These are phyloP conservation scores for Pseudotsuga menziesii DNA, from an alignment of 75 land plant species.

Conservation along the genomic window DNA sequence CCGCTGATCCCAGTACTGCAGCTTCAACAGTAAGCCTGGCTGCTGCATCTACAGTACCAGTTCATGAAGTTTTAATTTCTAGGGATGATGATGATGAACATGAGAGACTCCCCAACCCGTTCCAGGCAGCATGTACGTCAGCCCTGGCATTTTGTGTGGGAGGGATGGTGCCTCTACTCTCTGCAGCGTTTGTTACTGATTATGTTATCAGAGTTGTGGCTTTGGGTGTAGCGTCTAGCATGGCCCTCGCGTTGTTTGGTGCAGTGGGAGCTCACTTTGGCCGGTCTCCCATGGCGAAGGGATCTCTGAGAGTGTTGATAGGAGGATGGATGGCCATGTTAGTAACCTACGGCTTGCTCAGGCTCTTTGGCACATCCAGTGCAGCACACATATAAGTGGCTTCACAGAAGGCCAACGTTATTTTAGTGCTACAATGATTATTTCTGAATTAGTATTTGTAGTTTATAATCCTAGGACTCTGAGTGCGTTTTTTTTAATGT, in stretches of 20 bases:
- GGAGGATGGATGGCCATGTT: slow-evolving; percentile 85
- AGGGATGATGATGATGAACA: neutral
- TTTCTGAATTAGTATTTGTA: no score
- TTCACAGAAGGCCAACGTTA: no score
- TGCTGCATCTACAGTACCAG: neutral
- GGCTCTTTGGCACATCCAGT: slow-evolving; percentile 14
- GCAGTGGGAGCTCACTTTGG: slow-evolving; percentile 40
- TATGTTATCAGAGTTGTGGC: slow-evolving; percentile 15
- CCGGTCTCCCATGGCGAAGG: slow-evolving; percentile 23
- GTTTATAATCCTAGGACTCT: no score
- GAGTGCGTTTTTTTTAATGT: no score
- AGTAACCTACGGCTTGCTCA: slow-evolving; percentile 66
- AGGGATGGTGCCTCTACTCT: slow-evolving; percentile 37
- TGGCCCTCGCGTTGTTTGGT: slow-evolving; percentile 37
- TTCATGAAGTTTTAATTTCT: no score
- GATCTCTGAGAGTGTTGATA: slow-evolving; percentile 31
- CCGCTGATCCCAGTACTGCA: neutral
- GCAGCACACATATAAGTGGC: no score
- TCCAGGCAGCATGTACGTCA: slow-evolving; percentile 52
- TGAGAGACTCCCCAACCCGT: slow-evolving; percentile 22
- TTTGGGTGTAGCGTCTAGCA: slow-evolving; percentile 23
- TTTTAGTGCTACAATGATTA: no score
- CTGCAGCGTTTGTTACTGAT: slow-evolving; percentile 16
- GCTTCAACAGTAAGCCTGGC: neutral
- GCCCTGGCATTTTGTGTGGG: slow-evolving; percentile 45